Conservation (phyloP, 75 land plant genomes). For the Azolla pinnata region DNA sequence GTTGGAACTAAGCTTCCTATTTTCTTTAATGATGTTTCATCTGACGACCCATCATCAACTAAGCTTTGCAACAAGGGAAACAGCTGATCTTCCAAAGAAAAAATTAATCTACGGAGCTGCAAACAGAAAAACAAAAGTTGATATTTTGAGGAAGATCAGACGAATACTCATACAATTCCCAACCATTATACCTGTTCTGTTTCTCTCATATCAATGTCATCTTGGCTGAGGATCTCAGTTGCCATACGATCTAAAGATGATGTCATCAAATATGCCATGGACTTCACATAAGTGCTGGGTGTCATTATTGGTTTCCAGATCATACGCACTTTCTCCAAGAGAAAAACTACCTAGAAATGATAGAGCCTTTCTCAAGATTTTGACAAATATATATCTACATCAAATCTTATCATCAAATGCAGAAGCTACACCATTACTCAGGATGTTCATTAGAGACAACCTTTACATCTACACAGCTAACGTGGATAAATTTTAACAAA, state of each 20-base stretch:
- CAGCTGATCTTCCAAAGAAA: not conserved
- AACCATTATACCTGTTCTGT: slow-evolving; percentile 57
- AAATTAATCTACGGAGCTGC: slow-evolving; percentile 56
- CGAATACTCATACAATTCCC: too few species aligned
- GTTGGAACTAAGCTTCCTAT: slow-evolving; percentile 5
- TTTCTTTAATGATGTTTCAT: not conserved
- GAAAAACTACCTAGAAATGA: slow-evolving; percentile 49
- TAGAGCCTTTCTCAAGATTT: not conserved
- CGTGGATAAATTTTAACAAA: too few species aligned
- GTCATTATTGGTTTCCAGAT: slow-evolving; percentile 70
- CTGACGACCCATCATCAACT: not conserved
- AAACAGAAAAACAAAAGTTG: not conserved
- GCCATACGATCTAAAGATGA: slow-evolving; percentile 48
- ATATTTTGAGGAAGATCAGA: not conserved
- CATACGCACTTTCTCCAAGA: slow-evolving; percentile 60
- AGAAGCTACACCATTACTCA: too few species aligned
- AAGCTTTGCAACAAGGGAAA: slow-evolving; percentile 7
- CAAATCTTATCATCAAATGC: not conserved
- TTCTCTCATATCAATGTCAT: slow-evolving; percentile 89
- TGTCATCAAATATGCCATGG: slow-evolving; percentile 50
- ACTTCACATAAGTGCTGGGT: slow-evolving; percentile 34
- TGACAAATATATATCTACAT: not conserved
- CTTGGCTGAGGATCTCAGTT: slow-evolving; percentile 68
- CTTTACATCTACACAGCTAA: too few species aligned
- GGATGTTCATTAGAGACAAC: too few species aligned